Evolutionary conservation across 2,329 filamentous ascomycete species (phyloP).

Genomic region (Tolypocladium ophioglossoides): DNA sequence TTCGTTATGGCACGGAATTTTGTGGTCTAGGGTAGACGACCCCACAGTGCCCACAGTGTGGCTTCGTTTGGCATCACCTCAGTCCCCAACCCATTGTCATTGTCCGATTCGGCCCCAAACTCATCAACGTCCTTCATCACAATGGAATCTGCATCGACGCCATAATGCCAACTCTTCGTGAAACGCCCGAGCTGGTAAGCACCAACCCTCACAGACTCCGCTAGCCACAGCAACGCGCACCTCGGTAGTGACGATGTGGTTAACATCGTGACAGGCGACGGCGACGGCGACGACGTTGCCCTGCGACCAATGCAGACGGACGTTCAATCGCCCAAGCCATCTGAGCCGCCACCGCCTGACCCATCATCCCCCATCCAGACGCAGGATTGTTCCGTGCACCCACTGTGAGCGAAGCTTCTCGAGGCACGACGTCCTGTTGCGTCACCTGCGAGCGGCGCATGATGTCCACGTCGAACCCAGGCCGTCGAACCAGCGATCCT

Average conservation of each 20-base stretch:
- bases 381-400: constrained; percentile 9
- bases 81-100: too few species aligned
- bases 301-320: constrained; percentile 12
- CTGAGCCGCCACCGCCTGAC: constrained; percentile 16
- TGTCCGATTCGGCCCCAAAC: too few species aligned
- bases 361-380: constrained; percentile 12
- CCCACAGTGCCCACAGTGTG: too few species aligned
- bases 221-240: too few species aligned
- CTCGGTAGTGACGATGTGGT: neutral
- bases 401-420: constrained; percentile 13
- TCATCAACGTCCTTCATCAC: too few species aligned
- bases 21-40: too few species aligned
- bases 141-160: too few species aligned
- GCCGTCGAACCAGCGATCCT: constrained; percentile 13
- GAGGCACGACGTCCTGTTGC: constrained; percentile 15
- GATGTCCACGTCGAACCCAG: constrained; percentile 7
- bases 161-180: too few species aligned
- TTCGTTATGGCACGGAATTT: too few species aligned
- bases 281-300: neutral
- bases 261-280: neutral
- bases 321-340: constrained; percentile 14
- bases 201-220: too few species aligned
- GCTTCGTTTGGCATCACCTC: too few species aligned
- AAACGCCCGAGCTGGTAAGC: too few species aligned
- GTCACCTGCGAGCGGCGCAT: constrained; percentile 15